Evolutionary conservation across 2,329 filamentous ascomycete genomes (phyloP), one percentile per base, ranked within the genome.

Genomic region (Trichoderma sp.): DNA sequence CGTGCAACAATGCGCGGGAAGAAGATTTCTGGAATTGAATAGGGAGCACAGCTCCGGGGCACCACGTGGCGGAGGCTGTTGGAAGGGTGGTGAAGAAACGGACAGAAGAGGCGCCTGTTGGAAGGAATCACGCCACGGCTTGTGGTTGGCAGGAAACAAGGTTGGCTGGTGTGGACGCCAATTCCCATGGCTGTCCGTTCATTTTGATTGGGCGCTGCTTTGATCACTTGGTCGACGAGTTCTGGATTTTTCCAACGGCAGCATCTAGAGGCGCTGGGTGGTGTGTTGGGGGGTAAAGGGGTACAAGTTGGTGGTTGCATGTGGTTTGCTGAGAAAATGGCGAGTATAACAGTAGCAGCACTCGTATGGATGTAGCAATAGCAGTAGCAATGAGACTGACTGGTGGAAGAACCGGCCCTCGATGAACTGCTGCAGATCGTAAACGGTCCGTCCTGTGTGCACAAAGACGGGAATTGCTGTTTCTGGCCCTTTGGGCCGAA

Each of bases 21-120:
- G 69, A 71, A 71, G 36, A 43, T 30, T 66, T 71, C 69, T 71
- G 69, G 69, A 71, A 71, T 26, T 47, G 62, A 34, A 32, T 12
- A 57, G 32, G 34, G 30, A 20, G 39, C 53, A 39, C 36, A 28
- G 57, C 28, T 62, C 43, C 39, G 43, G 43, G 43, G 43, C 39
- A 70, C 67, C 67, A 70, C 67, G 67, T 71, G 69, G 69, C 61
- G 62, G 36, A 63, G 57, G 28, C 53, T 32, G 32, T 34, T 32
- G 34, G 68, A 58, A 57, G 68, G 50, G 61, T 59, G 68, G 23
- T 58, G 50, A 66, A 53, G 58, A 43, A n/a, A 66, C 20, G 57
- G 58, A 43, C 43, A 12, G 2, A 4, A 47, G 43, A n/a, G 43
- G 43, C 43, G 43, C 32, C 20, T 9, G 23, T 23, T 43, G 39